Base-by-base conservation (phyloP, 2,329 filamentous ascomycete genomes). In the Fusarium siculi region DNA sequence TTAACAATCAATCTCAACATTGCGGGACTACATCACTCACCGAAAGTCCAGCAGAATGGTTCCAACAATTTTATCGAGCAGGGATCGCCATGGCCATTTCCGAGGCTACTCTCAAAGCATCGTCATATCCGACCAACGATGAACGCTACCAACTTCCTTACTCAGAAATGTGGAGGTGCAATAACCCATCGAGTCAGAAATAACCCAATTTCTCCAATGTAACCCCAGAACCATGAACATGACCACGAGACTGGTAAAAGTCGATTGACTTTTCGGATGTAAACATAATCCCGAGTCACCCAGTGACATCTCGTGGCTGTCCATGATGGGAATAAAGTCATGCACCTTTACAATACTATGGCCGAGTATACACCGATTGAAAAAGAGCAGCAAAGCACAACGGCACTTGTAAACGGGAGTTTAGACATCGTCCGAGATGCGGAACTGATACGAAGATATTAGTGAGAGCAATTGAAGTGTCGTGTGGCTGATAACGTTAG, bases 131-230 rank as follows among this genome's bases (percentile, higher is more conserved):
- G 23, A 1, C 19, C 23, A 54, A 18, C 15, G 36, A 54, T n/a
- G 25, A 54, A 54, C 50, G 36, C 50, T n/a, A 42, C 50, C 36
- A 54, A 40, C 23, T 54, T 42, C 36, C 50, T 54, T 40, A 63
- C 55, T 68, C 64, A 68, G 46, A 68, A 68, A 30, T 68, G 55
- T 60, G 64, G 65, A 47, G 63, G 30, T 34, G 18, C 8, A 25
- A 21, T 9, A 19, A 7, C 18, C 37, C 12, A 32, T 47, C 25
- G 55, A 68, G 55, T 68, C 66, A 68, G 19, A 30, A 28, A 23
- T 46, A 43, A 58, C 32, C 43, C 34, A 57, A 28, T 37, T 34
- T 40, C 43, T 40, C 25, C n/a, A 66, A 52, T 66, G 64, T 25
- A 55, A 68, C 37, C 44, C 37, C 18, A 53, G n/a, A 63, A 63